Conservation (phyloP, 106 monocot species). For the Hemerocallis citrina region DNA sequence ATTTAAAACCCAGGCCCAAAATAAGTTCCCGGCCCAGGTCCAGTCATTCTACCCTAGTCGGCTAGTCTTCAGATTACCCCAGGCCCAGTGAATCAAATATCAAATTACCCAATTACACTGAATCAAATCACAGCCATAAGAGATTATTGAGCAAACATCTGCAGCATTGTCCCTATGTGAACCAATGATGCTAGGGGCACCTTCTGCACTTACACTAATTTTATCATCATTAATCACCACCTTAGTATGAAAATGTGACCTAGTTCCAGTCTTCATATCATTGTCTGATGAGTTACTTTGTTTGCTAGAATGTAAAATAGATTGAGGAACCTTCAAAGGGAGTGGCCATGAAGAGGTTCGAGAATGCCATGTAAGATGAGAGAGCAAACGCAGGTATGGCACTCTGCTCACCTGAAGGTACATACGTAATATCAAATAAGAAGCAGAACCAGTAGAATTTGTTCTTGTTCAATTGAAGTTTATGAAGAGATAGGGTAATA, state of each 20-base stretch:
- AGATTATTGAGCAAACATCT: slow-evolving; percentile 24
- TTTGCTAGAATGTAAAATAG: slow-evolving; percentile 32
- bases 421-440: not conserved
- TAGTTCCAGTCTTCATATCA: slow-evolving; percentile 24
- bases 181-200: slow-evolving; percentile 50
- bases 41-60: too few species aligned
- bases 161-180: slow-evolving; percentile 39
- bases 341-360: slow-evolving; percentile 89
- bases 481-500: slow-evolving; percentile 17
- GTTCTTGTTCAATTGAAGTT: not conserved
- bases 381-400: slow-evolving; percentile 69
- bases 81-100: too few species aligned
- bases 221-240: slow-evolving; percentile 76
- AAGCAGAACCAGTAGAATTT: not conserved
- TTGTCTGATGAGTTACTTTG: slow-evolving; percentile 16
- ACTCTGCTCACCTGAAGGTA: slow-evolving; percentile 59
- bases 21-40: too few species aligned
- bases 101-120: too few species aligned
- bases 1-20: too few species aligned
- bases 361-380: slow-evolving; percentile 87
- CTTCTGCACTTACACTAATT: slow-evolving; percentile 72
- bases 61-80: too few species aligned
- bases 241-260: slow-evolving; percentile 62
- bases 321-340: slow-evolving; percentile 70
- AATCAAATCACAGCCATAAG: slow-evolving; percentile 72